These are phyloP conservation scores for Pestalotiopsis sp. DNA, from an alignment of 2,329 filamentous ascomycete genomes.

Conservation along the genomic window DNA sequence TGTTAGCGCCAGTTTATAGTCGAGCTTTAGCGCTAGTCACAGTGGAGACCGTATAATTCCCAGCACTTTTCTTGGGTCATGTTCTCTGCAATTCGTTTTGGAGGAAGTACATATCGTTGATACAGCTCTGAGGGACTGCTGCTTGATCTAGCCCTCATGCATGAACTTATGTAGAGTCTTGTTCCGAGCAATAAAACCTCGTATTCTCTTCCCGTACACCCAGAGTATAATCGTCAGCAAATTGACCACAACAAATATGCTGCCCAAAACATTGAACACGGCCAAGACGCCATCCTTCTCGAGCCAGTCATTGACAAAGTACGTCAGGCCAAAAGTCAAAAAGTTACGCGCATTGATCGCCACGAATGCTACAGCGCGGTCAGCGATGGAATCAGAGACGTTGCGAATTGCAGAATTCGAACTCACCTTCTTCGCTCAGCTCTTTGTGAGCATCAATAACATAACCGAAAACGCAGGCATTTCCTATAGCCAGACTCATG, in stretches of 20 bases:
- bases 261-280: slow-evolving; percentile 41
- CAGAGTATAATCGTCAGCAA: slow-evolving; percentile 51
- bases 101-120: no score
- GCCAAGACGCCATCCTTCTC: slow-evolving; percentile 35
- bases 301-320: slow-evolving; percentile 45
- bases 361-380: slow-evolving; percentile 42
- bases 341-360: slow-evolving; percentile 53
- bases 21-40: no score
- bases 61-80: no score
- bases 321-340: slow-evolving; percentile 49
- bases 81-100: no score
- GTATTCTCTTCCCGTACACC: slow-evolving; percentile 50
- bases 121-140: no score
- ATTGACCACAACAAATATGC: slow-evolving; percentile 46
- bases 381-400: slow-evolving; percentile 1
- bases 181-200: slow-evolving; percentile 45
- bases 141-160: slow-evolving; percentile 6
- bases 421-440: slow-evolving; percentile 44
- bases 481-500: slow-evolving; percentile 48
- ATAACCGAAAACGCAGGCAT: slow-evolving; percentile 53
- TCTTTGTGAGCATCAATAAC: slow-evolving; percentile 50
- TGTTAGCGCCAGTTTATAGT: no score
- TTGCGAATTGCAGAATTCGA: background rate
- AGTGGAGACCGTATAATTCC: no score
- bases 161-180: slow-evolving; percentile 18